Evolutionary conservation across 2,329 filamentous ascomycete genomes (phyloP), one percentile per base, ranked within the genome.

Genomic region (Pseudogymnoascus sp.): DNA sequence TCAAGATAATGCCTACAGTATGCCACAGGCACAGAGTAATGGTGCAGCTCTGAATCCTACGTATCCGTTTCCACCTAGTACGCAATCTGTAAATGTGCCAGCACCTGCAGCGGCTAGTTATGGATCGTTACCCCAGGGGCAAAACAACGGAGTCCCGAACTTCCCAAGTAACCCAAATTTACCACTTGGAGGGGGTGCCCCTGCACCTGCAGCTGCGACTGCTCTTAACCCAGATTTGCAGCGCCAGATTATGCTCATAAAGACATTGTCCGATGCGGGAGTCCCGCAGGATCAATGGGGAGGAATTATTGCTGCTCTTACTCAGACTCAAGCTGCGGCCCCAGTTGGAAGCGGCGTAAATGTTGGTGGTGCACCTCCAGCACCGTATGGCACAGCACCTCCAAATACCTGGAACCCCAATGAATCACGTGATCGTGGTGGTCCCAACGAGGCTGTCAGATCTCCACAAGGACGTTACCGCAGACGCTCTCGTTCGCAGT

Each of bases 251-350:
- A 79, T 88, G 74, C 77, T 95, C 66, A 84, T 96, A 69, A 89
- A 92, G 75, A 82, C 89, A 9, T 81, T 96, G 63, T 83, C 87
- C 64, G 86, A 88, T 36, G 88, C 91, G 74, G 90, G 90, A 59
- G 80, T 95, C 25, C 84, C 89, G 2, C 82, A 89, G 75, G 91
- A 95, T 65, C 88, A 93, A 75, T 91, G 91, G 76, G 86, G 82
- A 7, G 76, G 77, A 61, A 75, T 84, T 64, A 79, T 88, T 69
- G 79, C 84, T 66, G 78, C 79, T 68, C 77, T 87, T 71, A 78
- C 80, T 69, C 66, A 70, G 64, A 65, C 67, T 46, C 68, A 72
- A 67, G 67, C 68, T 65, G 63, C 59, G 64, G 65, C 69, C 62
- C 65, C 53, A 40, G 18, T 65, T 62, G 63, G 63, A 53, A 23